Base-by-base conservation (phyloP, 2,329 filamentous ascomycete genomes). In the Fusarium sp. region DNA sequence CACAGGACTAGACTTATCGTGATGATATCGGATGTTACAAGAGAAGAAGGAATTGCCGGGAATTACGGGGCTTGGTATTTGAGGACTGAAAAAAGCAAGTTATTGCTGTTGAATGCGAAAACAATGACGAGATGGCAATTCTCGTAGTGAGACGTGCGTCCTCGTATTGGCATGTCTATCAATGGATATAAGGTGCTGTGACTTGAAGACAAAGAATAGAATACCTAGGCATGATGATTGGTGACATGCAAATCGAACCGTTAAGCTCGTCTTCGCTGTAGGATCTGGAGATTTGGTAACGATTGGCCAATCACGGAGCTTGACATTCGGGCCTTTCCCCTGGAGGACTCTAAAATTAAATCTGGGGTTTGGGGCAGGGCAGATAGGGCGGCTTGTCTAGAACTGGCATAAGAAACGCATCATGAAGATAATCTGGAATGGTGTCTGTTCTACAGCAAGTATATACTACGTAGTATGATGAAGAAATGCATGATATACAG, bases 241-340 rank as follows among this genome's bases (percentile, higher is more conserved):
- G 51, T 20, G 51, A 52, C 17, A 56, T 52, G 33, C 37, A 40
- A 44, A 54, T 37, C 39, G 7, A 37, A 27, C 46, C 30, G 20
- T 64, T 51, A 14, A 62, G 32, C 35, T 41, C 20, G 49, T 49
- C 57, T 40, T 33, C n/a, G n/a, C 46, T 20, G 33, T 48, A 19
- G 30, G 32, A 32, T 64, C 56, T 39, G 25, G 46, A 35, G 50
- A 49, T 44, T 33, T 4, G 32, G 48, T 23, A 22, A 15, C 10
- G 27, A n/a, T 25, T 33, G 9, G 4, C 70, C 70, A 72, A 72
- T 72, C 65, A 71, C 49, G 58, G 56, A 65, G 54, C 50, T 45
- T 56, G 15, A 39, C 51, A 71, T 58, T 73, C 70, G 70, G 70
- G 44, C 70, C 70, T 72, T 72, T 68, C 68, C 62, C 67, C 54